Evolutionary conservation across 1,284 basidiomycete genomes (phyloP).

Genomic region (Tilletia indica): DNA sequence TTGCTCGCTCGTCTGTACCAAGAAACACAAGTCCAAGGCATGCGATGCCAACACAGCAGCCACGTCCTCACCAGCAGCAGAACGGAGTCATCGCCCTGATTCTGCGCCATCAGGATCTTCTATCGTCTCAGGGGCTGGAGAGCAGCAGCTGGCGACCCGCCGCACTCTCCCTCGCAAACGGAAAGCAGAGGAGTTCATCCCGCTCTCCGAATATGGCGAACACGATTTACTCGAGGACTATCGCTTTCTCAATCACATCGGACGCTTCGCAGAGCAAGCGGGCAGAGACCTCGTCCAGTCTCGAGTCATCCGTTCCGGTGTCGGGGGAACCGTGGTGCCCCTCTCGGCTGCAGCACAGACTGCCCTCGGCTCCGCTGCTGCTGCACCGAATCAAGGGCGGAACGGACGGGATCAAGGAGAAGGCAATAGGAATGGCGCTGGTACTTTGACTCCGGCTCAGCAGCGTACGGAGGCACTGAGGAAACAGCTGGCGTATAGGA

Average conservation of each 20-base stretch:
- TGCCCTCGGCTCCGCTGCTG: not conserved
- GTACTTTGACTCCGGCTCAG: not conserved
- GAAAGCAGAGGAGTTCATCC: not conserved
- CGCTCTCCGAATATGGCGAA: slow-evolving; percentile 10
- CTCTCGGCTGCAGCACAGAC: not conserved
- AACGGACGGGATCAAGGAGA: not conserved
- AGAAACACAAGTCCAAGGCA: slow-evolving; percentile 2
- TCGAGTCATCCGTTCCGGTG: not conserved
- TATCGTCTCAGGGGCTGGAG: not conserved
- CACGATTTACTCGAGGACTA: not conserved
- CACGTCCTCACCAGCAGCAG: not conserved
- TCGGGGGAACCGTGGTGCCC: not conserved
- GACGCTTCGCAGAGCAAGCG: slow-evolving; percentile 11
- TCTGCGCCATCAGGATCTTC: not conserved
- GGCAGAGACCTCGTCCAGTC: not conserved
- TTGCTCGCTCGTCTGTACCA: slow-evolving; percentile 7
- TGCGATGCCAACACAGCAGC: not conserved
- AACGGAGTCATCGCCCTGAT: no score
- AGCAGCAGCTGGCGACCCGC: not conserved
- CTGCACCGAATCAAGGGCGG: not conserved
- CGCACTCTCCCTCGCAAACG: not conserved
- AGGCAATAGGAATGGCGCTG: not conserved
- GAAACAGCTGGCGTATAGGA: slow-evolving; percentile 14
- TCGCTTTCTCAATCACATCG: not conserved
- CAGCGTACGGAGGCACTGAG: slow-evolving; percentile 5